Base-by-base conservation (phyloP, 345 rosid species). In the Limnanthes douglasii region DNA sequence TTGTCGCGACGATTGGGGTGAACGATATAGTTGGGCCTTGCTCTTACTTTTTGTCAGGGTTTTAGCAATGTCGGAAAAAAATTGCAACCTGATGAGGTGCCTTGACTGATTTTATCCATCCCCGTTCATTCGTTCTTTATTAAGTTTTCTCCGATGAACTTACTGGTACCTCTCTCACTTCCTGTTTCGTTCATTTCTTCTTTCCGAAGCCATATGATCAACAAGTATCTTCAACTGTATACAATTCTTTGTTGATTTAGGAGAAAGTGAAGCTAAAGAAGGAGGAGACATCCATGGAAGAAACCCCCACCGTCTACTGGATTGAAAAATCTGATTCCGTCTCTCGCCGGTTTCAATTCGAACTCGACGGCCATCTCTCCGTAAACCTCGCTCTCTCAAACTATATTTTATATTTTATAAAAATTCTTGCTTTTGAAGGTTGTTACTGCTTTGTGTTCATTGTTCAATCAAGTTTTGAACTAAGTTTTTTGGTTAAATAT, bases 251-350 rank as follows among this genome's bases (percentile, higher is more conserved):
- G 4, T 22, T 11, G 19, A 38, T 47, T 38, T 39, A 70, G 78
- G 70, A 63, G 52, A 70, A 51, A 26, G 39, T 70, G 41, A 62
- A 47, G 54, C 33, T 53, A 54, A 61, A 33, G 55, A 59, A 59
- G 53, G 65, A 65, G 45, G 67, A 60, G 28, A 57, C 55, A 2
- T 21, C 25, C 17, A 39, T 31, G 49, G 42, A 27, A 18, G 50
- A 49, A 3, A 69, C 66, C 2, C 29, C 47, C 11, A 69, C 78
- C 0, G 54, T 84, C 36, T 45, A 21, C 51, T 90, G 96, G 96
- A 42, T 75, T 15, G 98, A 84, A 39, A 78, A 71, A n/a, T 60
- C 85, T 0, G 84, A 67, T 19, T 57, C 94, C 11, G 64, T 80
- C 33, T 66, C 83, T 31, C 80, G 62, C 20, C 71, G 63, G 23